Evolutionary conservation across 1,284 basidiomycete genomes (phyloP).

Genomic region (Chalciporus sp.): DNA sequence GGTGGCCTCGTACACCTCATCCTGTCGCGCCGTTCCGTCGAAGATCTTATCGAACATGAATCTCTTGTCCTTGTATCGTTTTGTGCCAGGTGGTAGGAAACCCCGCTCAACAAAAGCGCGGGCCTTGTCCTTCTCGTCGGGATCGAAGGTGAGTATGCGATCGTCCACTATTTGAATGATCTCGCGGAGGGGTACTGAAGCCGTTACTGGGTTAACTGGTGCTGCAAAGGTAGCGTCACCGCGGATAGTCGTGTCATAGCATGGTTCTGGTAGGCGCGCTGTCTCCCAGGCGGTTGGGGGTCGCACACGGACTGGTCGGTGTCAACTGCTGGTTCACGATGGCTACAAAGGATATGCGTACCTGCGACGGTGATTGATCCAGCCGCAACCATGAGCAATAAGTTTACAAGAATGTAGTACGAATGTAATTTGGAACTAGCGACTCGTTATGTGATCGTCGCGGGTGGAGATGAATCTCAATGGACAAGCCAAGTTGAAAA

Average conservation of each 20-base stretch:
- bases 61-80: conserved; percentile 89
- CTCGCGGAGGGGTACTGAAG: conserved; percentile 63
- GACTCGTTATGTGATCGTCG: not conserved
- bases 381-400: conserved; percentile 66
- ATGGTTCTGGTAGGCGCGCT: conserved; percentile 73
- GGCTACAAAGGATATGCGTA: conserved; percentile 33
- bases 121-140: conserved; percentile 81
- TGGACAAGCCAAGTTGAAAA: conserved; percentile 32
- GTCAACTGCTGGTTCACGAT: conserved; percentile 4
- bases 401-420: not conserved
- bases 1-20: conserved; percentile 85
- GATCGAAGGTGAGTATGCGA: conserved; percentile 93
- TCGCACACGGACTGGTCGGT: conserved; percentile 78
- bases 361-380: conserved; percentile 88
- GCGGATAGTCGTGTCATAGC: conserved; percentile 69
- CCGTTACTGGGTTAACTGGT: conserved; percentile 52
- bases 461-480: not conserved
- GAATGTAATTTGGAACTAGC: not conserved
- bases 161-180: conserved; percentile 82
- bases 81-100: conserved; percentile 81
- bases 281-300: conserved; percentile 86
- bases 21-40: conserved; percentile 75
- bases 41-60: conserved; percentile 97
- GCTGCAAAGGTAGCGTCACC: conserved; percentile 83
- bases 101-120: conserved; percentile 78